Evolutionary conservation across 495 filamentous ascomycete genomes (phyloP), one percentile per base, ranked within the genome.

Genomic region (Lasiosphaeria miniovina): DNA sequence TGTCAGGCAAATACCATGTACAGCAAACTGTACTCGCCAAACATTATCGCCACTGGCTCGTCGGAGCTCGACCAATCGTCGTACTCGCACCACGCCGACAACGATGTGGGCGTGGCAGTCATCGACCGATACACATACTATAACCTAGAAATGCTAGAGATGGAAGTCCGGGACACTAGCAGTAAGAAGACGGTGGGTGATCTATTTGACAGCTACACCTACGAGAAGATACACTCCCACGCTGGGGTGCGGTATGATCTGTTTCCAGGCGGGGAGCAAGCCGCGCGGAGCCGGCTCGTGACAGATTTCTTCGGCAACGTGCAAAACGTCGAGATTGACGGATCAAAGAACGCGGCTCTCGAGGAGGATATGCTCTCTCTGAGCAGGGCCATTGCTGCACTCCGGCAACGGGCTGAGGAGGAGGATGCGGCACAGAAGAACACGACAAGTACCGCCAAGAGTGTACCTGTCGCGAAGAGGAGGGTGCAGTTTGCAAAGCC

Each of bases 1-100:
- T 98, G 94, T 75, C 94, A 98, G 76, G 94, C 94, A 41, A 98
- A 98, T 66, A 98, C 94, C 11, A 96, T 98, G 90, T 98, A 96
- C 78, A 91, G 84, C 68, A 93, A 96, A 72, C 89, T 98, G 72
- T 98, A 98, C 78, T 93, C 90, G 32, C 93, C 94, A 32, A 96
- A 96, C 59, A 96, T 98, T 64, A 88, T 98, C 59, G 95, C 95
- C 2, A 98, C 94, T 0, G 94, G 94, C 7, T 93, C 89, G 56
- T 93, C 88, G 40, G 91, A 93, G 73, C 87, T 96, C 55, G 92
- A 98, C 70, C 89, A 98, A 74, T 94, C 89, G 7, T 92, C 88
- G 0, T 98, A 98, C 69, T 94, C 90, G 3, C 94, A 98, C 74
- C 94, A 98, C 72, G 95, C 93, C 40, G 94, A 98, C 75, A 94